Conservation (phyloP, 225 moss, liverwort and hornwort genomes). For the Pleurozium schreberi region DNA sequence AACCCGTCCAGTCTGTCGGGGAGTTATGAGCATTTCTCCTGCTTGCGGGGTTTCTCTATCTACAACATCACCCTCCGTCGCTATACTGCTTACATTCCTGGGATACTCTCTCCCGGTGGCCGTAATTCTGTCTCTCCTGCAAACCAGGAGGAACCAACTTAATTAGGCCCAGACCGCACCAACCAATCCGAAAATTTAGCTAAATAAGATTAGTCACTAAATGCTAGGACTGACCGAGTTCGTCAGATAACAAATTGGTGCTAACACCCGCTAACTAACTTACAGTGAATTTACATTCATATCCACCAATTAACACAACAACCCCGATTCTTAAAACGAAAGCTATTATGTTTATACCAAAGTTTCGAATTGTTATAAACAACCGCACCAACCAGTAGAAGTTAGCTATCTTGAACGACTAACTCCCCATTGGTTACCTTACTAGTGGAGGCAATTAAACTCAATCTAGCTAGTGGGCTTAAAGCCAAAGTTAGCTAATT, state of each 20-base stretch:
- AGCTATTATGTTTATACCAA: neutral
- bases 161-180: neutral
- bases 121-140: neutral
- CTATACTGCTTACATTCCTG: neutral
- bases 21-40: neutral
- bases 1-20: slow-evolving; percentile 19
- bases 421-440: neutral
- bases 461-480: neutral
- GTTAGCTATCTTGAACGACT: neutral
- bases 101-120: neutral
- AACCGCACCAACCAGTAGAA: neutral
- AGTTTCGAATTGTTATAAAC: neutral
- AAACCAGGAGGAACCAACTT: neutral
- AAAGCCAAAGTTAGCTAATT: neutral
- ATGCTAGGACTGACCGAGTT: neutral
- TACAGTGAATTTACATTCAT: neutral
- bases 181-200: neutral
- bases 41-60: neutral
- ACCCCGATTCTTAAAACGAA: neutral
- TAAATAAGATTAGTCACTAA: neutral
- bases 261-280: neutral
- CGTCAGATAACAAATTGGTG: neutral
- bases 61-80: neutral
- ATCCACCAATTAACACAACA: neutral
- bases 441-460: neutral